Evolutionary conservation across 148 eudicot species (phyloP), one percentile per base, ranked within the genome.

Genomic region (Rheum nobile): DNA sequence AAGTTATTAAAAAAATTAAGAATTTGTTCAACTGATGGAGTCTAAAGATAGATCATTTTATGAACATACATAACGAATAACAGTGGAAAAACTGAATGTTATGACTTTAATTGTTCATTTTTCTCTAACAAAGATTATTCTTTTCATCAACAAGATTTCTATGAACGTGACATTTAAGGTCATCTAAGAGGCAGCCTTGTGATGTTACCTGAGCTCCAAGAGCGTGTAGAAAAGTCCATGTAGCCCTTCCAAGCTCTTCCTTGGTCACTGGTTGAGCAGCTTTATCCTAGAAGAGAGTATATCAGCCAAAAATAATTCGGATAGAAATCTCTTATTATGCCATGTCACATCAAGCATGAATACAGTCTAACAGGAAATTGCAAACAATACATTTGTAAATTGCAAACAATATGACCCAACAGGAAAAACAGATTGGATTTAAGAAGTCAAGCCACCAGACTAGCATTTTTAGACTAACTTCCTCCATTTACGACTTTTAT

Each of bases 151-250:
- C 22, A 7, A 28, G 17, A 65, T 65, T 65, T 32, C 39, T 63
- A 13, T 31, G 21, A 65, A 7, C 69, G 32, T 8, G 1, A 65
- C 39, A 1, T 6, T 16, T n/a, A 59, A 17, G 69, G 22, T 9
- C 39, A 32, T 32, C 41, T 1, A 14, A 32, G 19, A 31, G 13
- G 38, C 3, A 16, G 21, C 22, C 69, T 65, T 32, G 21, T 65
- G 39, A 70, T 32, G 59, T 43, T 67, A 91, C 97, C 97, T 91
- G 97, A 82, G 98, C 97, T 41, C 84, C 98, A 79, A 91, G 91
- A 80, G 97, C 89, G 82, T 91, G 98, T 71, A 94, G 91, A 80
- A 91, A 91, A 67, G 93, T 94, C 97, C 98, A 91, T 10, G 98
- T 94, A 32, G 96, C 91, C 79, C 90, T 91, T 81, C 98, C 97